phyloP scores from a whole-genome alignment of 2,329 filamentous ascomycete genomes.

The Diaporthe capsici region DNA sequence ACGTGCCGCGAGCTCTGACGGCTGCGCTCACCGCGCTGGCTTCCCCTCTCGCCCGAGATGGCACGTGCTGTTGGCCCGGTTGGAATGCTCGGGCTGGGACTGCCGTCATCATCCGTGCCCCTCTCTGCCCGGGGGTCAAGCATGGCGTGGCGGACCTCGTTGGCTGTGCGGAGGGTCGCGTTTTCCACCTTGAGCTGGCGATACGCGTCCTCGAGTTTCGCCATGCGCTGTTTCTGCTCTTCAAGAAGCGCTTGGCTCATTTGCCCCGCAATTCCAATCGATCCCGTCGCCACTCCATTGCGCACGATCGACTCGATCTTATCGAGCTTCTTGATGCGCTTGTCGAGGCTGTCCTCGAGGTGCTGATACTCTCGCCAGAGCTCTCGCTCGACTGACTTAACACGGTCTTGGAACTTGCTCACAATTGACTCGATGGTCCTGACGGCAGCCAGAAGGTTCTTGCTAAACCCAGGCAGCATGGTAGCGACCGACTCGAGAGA shows the following conservation, averaged over 20 bases:
- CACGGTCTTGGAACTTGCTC: constrained; percentile 81
- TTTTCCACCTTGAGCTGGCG: constrained; percentile 76
- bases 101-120: constrained; percentile 54
- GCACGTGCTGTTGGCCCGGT: constrained; percentile 65
- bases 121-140: constrained; percentile 53
- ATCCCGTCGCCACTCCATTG: constrained; percentile 70
- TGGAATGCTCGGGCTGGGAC: constrained; percentile 67
- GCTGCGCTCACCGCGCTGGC: constrained; percentile 33
- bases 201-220: constrained; percentile 72
- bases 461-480: constrained; percentile 89
- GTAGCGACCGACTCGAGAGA: constrained; percentile 88
- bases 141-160: constrained; percentile 66
- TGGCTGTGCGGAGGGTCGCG: constrained; percentile 76
- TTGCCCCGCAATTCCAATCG: constrained; percentile 50
- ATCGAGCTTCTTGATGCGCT: constrained; percentile 87
- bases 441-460: constrained; percentile 88
- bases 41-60: constrained; percentile 33
- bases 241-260: constrained; percentile 46
- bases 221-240: constrained; percentile 62
- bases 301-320: constrained; percentile 85
- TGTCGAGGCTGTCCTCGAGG: constrained; percentile 84
- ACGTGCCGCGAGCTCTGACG: constrained; percentile 44
- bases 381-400: constrained; percentile 89
- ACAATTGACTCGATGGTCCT: constrained; percentile 89
- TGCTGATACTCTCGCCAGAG: constrained; percentile 92